These are phyloP conservation scores for Cutaneotrichosporon dermatis DNA, from an alignment of 1,284 basidiomycete species.

Conservation along the genomic window DNA sequence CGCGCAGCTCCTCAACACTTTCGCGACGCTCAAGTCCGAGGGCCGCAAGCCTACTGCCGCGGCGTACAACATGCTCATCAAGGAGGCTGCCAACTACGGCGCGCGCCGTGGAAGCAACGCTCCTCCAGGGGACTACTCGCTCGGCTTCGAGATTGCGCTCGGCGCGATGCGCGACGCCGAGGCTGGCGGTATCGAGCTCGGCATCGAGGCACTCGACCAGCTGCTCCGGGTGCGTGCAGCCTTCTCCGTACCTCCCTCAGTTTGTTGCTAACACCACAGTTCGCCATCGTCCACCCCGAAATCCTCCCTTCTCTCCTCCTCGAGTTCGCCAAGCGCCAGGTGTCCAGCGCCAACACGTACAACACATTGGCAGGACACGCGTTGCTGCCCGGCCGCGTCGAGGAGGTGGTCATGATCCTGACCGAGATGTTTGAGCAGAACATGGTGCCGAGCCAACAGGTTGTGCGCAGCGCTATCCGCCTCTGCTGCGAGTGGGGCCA, in stretches of 20 bases:
- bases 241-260: no score
- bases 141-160: conserved; percentile 37
- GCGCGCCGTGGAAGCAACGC: conserved; percentile 12
- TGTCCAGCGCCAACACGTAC: conserved; percentile 16
- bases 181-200: conserved; percentile 34
- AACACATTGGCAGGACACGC: conserved; percentile 22
- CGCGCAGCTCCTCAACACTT: conserved; percentile 24
- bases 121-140: conserved; percentile 12
- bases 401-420: conserved; percentile 29
- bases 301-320: conserved; percentile 32
- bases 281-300: conserved; percentile 25
- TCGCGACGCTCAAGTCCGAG: conserved; percentile 21
- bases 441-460: conserved; percentile 12
- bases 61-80: conserved; percentile 35
- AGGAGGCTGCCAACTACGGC: conserved; percentile 29
- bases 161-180: conserved; percentile 36
- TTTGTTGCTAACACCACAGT: conserved; percentile 14
- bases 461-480: conserved; percentile 22
- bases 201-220: conserved; percentile 26
- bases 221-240: conserved; percentile 37
- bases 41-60: conserved; percentile 23
- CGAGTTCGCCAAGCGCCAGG: conserved; percentile 7
- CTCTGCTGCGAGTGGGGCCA: conserved; percentile 32
- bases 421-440: conserved; percentile 32
- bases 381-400: conserved; percentile 18